Base-by-base conservation (phyloP, 2,329 filamentous ascomycete species). In the Penicillium sp. region DNA sequence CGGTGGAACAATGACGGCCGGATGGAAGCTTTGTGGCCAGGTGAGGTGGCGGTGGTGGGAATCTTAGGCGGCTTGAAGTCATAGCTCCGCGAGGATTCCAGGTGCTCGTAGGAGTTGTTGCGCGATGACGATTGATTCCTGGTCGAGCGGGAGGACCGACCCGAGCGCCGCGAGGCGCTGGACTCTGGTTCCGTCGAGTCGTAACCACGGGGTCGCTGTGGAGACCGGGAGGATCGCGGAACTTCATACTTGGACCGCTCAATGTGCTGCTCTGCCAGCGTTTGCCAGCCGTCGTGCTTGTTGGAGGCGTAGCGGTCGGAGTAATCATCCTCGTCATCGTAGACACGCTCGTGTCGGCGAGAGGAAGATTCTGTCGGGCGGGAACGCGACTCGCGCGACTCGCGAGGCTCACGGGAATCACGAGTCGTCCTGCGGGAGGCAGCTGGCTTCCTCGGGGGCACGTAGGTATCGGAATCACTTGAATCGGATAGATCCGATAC, bases 191-290 rank as follows among this genome's bases (percentile, higher is more conserved):
- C 67, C 11, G 56, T 56, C 2, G 58, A 62, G 28, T 68, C 68
- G 50, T 67, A 64, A 57, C 60, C 63, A 55, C 60, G 61, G 50
- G 60, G 57, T 36, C 60, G 54, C 18, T 56, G 64, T 51, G 69
- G 69, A 39, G 70, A 72, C 44, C 66, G 69, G 16, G 72, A 69
- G 8, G 64, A 50, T 22, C 60, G 63, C 6, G 65, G 62, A 45
- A 64, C 39, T 30, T 65, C 64, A 35, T 61, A 43, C 52, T 64
- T 69, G 25, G 69, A 67, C 18, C 68, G 67, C 41, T 60, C 57
- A 44, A 77, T 76, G 55, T 77, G 76, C 44, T 71, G 65, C 46
- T 65, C 62, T 11, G 70, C 70, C 24, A 57, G 60, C 39, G 54
- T 56, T 30, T 69, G 64, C 44, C 64, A 57, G 46, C 56, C 58